Conservation (phyloP, 2,329 filamentous ascomycete species). For the Byssothecium circinans region DNA sequence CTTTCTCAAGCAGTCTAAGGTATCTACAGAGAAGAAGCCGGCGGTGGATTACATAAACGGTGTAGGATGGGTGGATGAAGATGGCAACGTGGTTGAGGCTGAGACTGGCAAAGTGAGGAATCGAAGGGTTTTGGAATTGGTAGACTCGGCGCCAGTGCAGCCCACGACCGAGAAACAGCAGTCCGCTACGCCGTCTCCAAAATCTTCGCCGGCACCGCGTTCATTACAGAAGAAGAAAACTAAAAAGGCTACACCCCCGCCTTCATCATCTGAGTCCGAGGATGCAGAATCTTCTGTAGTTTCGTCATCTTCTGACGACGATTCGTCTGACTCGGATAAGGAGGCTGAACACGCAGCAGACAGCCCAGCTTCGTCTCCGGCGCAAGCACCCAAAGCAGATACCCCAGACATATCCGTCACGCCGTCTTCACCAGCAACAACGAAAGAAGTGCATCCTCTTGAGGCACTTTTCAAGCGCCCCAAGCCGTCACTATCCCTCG, state of each 20-base stretch:
- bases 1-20: slow-evolving; percentile 67
- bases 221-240: slow-evolving; percentile 21
- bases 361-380: slow-evolving; percentile 17
- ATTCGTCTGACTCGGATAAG: slow-evolving; percentile 23
- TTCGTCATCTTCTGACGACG: slow-evolving; percentile 39
- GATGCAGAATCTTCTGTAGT: slow-evolving; percentile 39
- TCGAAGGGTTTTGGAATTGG: slow-evolving; percentile 36
- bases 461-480: slow-evolving; percentile 88
- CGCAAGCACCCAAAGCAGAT: slow-evolving; percentile 13
- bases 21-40: slow-evolving; percentile 49
- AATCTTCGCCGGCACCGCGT: slow-evolving; percentile 17
- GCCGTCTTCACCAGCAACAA: slow-evolving; percentile 19
- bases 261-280: slow-evolving; percentile 28
- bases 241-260: slow-evolving; percentile 27
- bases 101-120: slow-evolving; percentile 43
- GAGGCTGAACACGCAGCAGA: slow-evolving; percentile 23
- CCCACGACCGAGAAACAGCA: slow-evolving; percentile 15
- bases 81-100: slow-evolving; percentile 73
- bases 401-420: slow-evolving; percentile 17
- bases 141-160: slow-evolving; percentile 20
- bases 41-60: slow-evolving; percentile 74
- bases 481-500: slow-evolving; percentile 36
- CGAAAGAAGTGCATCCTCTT: slow-evolving; percentile 71
- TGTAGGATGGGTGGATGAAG: slow-evolving; percentile 82
- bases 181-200: slow-evolving; percentile 21